Conservation (phyloP, 768 basidiomycete genomes). For the Neoboletus magnificus region DNA sequence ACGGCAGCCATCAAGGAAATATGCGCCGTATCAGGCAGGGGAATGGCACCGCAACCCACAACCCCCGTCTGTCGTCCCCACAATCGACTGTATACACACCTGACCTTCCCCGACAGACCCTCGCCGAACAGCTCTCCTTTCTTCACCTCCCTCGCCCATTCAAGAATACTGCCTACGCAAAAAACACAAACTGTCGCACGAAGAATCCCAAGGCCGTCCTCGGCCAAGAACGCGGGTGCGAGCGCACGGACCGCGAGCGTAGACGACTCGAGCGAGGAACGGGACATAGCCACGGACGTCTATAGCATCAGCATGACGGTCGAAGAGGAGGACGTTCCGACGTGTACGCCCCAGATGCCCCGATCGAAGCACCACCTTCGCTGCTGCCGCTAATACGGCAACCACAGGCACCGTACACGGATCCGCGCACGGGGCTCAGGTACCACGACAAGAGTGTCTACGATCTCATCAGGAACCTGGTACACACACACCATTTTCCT, state of each 20-base stretch:
- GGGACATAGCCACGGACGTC: constrained; percentile 47
- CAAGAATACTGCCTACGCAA: constrained; percentile 58
- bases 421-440: constrained; percentile 54
- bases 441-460: constrained; percentile 89
- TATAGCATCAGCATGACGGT: constrained; percentile 34
- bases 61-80: no score
- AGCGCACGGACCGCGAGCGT: constrained; percentile 62
- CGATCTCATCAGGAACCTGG: constrained; percentile 73
- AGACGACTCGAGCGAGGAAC: constrained; percentile 50
- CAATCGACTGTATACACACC: no score
- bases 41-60: no score
- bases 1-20: no score
- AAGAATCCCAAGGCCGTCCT: constrained; percentile 81
- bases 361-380: no score
- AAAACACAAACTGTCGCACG: constrained; percentile 67
- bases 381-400: no score
- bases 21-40: no score
- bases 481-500: constrained; percentile 25
- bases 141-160: no score
- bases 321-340: constrained; percentile 62
- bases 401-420: no score
- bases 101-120: no score
- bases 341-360: no score
- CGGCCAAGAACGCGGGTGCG: constrained; percentile 74
- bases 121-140: no score